Evolutionary conservation across 225 moss, liverwort and hornwort genomes (phyloP).

Genomic region (Straminergon stramineum): DNA sequence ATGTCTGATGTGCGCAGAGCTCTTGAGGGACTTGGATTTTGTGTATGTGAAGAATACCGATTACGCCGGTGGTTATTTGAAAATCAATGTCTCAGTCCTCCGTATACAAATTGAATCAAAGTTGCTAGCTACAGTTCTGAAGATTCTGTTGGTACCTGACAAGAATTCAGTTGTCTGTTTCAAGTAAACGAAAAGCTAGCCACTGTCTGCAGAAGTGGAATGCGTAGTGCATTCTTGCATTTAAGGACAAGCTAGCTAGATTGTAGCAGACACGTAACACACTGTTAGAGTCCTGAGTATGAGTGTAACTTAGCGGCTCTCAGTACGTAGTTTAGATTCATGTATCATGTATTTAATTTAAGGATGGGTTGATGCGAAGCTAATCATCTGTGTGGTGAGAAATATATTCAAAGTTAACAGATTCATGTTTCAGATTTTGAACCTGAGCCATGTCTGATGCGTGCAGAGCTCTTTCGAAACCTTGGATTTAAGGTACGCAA

Average conservation of each 20-base stretch:
- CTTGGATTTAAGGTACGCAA: background rate
- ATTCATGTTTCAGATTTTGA: background rate
- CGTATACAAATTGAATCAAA: background rate
- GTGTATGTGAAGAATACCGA: background rate
- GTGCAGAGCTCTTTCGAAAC: background rate
- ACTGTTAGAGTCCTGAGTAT: background rate
- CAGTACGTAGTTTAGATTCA: background rate
- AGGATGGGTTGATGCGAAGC: background rate
- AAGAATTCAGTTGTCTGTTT: background rate
- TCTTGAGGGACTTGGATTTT: background rate
- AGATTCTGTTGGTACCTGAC: background rate
- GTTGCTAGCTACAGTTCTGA: background rate
- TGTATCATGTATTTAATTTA: background rate
- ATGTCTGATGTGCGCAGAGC: background rate
- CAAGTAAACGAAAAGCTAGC: background rate
- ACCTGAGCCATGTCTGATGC: background rate
- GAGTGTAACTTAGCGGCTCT: background rate
- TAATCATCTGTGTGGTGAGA: background rate
- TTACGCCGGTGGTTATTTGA: background rate
- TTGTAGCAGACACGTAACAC: background rate
- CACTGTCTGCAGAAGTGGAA: background rate
- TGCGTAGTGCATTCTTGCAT: background rate
- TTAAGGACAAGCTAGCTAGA: background rate
- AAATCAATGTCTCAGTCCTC: background rate
- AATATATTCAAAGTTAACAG: background rate